Percentiles rank a stretch among this genome's conserved stretches.
phyloP scores from a whole-genome alignment of 345 rosid genomes.

The Brassica incana region DNA sequence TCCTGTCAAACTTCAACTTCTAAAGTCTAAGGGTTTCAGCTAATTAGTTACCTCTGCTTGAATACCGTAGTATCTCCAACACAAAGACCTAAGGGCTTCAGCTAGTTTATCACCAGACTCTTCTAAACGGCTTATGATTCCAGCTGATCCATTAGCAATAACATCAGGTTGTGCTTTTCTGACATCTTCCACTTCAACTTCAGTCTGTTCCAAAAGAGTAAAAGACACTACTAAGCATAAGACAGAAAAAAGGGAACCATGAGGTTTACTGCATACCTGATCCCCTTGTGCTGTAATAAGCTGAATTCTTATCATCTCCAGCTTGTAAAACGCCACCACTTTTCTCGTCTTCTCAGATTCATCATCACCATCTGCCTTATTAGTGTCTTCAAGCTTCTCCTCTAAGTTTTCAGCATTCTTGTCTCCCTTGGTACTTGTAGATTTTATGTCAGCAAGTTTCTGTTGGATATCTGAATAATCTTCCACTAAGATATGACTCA shows the following conservation, averaged over 20 bases:
- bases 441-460: conserved; percentile 48
- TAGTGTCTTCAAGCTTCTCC: conserved; percentile 45
- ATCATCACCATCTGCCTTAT: conserved; percentile 45
- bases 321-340: conserved; percentile 71
- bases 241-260: not conserved
- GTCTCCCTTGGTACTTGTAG: conserved; percentile 35
- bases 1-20: not conserved
- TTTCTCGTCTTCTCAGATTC: conserved; percentile 43
- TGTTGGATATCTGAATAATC: conserved; percentile 70
- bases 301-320: conserved; percentile 78
- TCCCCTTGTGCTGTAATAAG: conserved; percentile 75
- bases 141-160: conserved; percentile 66
- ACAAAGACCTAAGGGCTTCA: conserved; percentile 70
- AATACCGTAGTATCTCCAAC: conserved; percentile 79
- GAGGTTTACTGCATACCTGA: conserved; percentile 51
- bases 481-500: conserved; percentile 73
- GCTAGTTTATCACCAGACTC: conserved; percentile 63
- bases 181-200: conserved; percentile 77
- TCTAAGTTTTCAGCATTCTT: conserved; percentile 40
- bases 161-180: conserved; percentile 79
- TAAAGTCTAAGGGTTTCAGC: not conserved
- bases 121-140: conserved; percentile 66
- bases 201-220: conserved; percentile 46
- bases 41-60: conserved; percentile 74
- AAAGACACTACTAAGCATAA: conserved; percentile 34